These are phyloP conservation scores for Lecanicillium sp. DNA, from an alignment of 2,329 filamentous ascomycete genomes.

Conservation along the genomic window DNA sequence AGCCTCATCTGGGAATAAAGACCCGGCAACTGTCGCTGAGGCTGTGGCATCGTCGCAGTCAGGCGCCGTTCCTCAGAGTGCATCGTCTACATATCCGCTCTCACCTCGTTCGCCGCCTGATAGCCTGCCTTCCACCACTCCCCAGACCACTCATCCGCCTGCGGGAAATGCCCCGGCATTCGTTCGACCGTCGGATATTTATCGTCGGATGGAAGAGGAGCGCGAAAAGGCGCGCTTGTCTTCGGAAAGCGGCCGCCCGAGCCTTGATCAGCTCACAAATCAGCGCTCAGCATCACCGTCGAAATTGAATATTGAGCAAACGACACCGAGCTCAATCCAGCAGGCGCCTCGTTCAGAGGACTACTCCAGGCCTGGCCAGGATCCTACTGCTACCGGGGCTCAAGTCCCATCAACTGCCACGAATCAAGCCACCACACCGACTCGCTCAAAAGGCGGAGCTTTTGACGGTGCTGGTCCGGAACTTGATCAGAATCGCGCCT, in stretches of 20 bases:
- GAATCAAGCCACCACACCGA: neutral
- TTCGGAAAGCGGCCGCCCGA: conserved; percentile 48
- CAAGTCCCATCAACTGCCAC: neutral
- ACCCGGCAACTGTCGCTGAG: neutral
- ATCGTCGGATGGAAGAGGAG: conserved; percentile 63
- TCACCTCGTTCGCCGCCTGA: conserved; percentile 6
- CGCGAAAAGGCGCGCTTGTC: conserved; percentile 46
- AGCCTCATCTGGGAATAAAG: neutral
- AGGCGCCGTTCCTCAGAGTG: conserved; percentile 1
- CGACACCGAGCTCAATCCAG: conserved; percentile 14
- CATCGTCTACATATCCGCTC: conserved; percentile 3
- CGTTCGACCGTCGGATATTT: conserved; percentile 68
- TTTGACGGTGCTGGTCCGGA: conserved; percentile 12
- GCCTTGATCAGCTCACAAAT: conserved; percentile 36
- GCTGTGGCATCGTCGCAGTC: neutral
- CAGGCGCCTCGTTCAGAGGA: conserved; percentile 18
- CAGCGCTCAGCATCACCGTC: conserved; percentile 14
- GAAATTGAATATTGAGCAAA: conserved; percentile 12
- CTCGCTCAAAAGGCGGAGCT: neutral
- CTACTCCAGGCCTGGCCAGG: neutral
- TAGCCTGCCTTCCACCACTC: conserved; percentile 1
- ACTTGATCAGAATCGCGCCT: conserved; percentile 24
- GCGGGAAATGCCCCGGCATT: conserved; percentile 48
- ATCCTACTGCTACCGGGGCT: neutral
- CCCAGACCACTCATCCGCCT: conserved; percentile 1